Percentiles rank a stretch among this genome's conserved stretches.
Conservation (phyloP, 2,329 filamentous ascomycete species). For the Aspergillus japonicus region DNA sequence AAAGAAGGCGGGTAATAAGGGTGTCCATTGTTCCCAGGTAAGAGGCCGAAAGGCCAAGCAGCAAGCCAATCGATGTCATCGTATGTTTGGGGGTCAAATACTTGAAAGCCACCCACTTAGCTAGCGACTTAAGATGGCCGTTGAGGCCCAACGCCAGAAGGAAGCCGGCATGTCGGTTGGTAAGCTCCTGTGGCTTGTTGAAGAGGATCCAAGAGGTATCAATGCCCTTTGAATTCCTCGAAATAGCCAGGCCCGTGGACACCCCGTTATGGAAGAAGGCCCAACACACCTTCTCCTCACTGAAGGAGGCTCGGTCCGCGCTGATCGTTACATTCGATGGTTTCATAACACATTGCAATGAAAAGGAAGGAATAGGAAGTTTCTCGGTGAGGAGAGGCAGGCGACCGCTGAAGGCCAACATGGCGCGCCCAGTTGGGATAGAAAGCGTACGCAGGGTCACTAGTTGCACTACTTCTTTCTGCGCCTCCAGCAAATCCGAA, state of each 20-base stretch:
- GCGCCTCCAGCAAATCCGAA: slow-evolving; percentile 82
- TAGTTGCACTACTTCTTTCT: slow-evolving; percentile 84
- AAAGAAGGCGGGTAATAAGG: slow-evolving; percentile 85
- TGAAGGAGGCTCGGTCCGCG: slow-evolving; percentile 83
- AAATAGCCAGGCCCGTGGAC: slow-evolving; percentile 88
- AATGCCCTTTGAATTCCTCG: slow-evolving; percentile 83
- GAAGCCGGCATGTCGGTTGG: slow-evolving; percentile 94
- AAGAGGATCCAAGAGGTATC: slow-evolving; percentile 99
- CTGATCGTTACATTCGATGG: slow-evolving; percentile 88
- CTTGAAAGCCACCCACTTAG: slow-evolving; percentile 98
- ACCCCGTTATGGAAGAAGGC: slow-evolving; percentile 97
- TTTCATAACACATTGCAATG: slow-evolving; percentile 85
- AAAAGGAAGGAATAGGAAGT: slow-evolving; percentile 85
- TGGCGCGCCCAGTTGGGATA: slow-evolving; percentile 79
- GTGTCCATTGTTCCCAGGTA: slow-evolving; percentile 98
- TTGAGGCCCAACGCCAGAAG: slow-evolving; percentile 87
- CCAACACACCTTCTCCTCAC: slow-evolving; percentile 97
- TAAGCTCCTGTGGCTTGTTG: slow-evolving; percentile 91
- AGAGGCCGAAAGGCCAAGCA: slow-evolving; percentile 87
- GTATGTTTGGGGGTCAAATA: slow-evolving; percentile 99
- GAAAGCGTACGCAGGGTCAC: slow-evolving; percentile 85
- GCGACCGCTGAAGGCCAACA: slow-evolving; percentile 84
- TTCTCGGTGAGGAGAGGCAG: slow-evolving; percentile 90
- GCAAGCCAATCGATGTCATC: slow-evolving; percentile 96
- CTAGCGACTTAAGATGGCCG: slow-evolving; percentile 87